A percentile compares a stretch with the other conserved stretches of the same genome.
These are phyloP conservation scores for Solanum chaucha DNA, from an alignment of 257 asterid species.

Conservation along the genomic window DNA sequence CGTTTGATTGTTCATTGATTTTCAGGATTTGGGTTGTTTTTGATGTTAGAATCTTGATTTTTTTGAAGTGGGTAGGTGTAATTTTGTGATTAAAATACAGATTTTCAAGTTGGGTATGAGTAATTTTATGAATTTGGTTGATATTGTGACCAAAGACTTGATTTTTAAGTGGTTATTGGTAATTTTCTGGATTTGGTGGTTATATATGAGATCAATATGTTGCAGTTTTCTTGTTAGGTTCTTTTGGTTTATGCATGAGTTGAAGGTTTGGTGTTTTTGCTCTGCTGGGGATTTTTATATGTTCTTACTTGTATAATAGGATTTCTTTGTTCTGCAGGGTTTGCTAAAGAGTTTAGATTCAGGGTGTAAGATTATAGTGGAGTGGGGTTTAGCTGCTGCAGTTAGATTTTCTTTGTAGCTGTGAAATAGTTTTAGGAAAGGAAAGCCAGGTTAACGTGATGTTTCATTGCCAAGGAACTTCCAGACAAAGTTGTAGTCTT, in stretches of 20 bases:
- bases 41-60: background rate
- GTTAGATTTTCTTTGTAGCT: background rate
- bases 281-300: background rate
- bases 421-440: background rate
- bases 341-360: background rate
- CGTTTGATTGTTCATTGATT: conserved; percentile 4
- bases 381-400: background rate
- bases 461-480: conserved; percentile 82
- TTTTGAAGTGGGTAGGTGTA: background rate
- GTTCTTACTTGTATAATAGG: background rate
- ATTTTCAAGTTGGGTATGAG: background rate
- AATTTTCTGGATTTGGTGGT: background rate
- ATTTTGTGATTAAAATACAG: background rate
- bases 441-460: conserved; percentile 15
- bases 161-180: background rate
- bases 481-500: conserved; percentile 68
- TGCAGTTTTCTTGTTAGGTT: background rate
- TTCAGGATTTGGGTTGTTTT: conserved; percentile 6
- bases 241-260: background rate
- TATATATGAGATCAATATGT: background rate
- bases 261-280: background rate
- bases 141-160: background rate
- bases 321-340: background rate
- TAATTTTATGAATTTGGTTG: background rate
- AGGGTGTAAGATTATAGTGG: background rate